phyloP scores from a whole-genome alignment of 129 eudicot species.

The carrot (Daucus carota) region DNA sequence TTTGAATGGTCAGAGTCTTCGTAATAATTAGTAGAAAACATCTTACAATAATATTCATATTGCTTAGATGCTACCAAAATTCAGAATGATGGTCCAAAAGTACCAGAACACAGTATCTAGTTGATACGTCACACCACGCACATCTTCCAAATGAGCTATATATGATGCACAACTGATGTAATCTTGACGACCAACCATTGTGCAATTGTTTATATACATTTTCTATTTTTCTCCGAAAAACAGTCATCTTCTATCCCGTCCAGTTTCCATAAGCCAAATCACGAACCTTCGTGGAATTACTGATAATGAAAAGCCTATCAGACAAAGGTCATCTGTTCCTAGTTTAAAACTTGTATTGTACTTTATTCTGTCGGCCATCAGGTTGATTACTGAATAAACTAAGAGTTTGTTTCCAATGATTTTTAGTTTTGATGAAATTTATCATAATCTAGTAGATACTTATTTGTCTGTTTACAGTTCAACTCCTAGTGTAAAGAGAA shows the following conservation, averaged over 20 bases:
- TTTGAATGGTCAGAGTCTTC: neutral
- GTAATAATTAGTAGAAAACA: neutral
- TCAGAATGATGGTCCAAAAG: neutral
- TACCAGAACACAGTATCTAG: neutral
- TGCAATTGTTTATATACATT: neutral
- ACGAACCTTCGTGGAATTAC: neutral
- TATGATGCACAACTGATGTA: neutral
- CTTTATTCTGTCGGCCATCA: neutral
- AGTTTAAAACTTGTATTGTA: neutral
- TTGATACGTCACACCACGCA: neutral
- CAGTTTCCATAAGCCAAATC: neutral
- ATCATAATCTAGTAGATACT: neutral
- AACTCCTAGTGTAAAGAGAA: neutral
- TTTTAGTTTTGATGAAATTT: neutral
- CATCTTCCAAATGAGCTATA: neutral
- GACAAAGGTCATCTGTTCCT: neutral
- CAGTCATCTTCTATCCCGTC: neutral
- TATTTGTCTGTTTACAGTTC: slow-evolving; percentile 3
- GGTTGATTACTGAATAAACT: neutral
- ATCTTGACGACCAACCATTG: neutral
- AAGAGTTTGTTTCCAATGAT: neutral
- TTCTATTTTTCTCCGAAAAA: neutral
- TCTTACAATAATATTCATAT: neutral
- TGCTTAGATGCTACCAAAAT: neutral
- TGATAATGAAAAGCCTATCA: neutral